A percentile compares a stretch with the other conserved stretches of the same genome.
These are phyloP conservation scores for Dillenia turbinata DNA, from an alignment of 164 flowering plant species.

Conservation along the genomic window DNA sequence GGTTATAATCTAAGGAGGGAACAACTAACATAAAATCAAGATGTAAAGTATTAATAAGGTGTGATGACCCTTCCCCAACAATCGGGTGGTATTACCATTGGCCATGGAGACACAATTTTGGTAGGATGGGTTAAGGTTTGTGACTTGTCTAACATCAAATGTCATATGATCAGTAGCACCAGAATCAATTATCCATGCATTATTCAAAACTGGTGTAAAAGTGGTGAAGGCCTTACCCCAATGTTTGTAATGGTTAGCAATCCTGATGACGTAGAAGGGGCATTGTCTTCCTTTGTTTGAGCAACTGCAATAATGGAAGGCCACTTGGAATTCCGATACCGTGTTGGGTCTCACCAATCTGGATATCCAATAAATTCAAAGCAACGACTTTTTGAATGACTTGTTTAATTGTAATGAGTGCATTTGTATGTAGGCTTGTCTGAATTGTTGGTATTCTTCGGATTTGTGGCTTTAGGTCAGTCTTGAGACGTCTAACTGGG, in stretches of 20 bases:
- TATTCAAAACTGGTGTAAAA: constrained; percentile 19
- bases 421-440: not conserved
- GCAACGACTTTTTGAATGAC: not conserved
- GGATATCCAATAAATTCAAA: constrained; percentile 5
- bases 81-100: constrained; percentile 8
- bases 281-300: too few relatives aligned
- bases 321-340: not conserved
- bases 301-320: not conserved
- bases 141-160: constrained; percentile 25
- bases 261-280: not conserved
- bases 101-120: constrained; percentile 13
- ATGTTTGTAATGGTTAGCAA: constrained; percentile 1
- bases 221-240: constrained; percentile 15
- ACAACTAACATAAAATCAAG: constrained; percentile 19
- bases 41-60: constrained; percentile 11
- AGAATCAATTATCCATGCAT: constrained; percentile 28
- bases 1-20: constrained; percentile 9
- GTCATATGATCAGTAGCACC: constrained; percentile 27
- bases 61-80: constrained; percentile 18
- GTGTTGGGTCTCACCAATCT: constrained; percentile 8
- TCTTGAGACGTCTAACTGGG: not conserved
- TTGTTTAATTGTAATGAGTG: too few relatives aligned
- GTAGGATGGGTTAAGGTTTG: constrained; percentile 11
- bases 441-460: not conserved
- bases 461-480: not conserved